These are phyloP conservation scores for Sonneratia alba DNA, from an alignment of 345 rosid genomes.

Conservation along the genomic window DNA sequence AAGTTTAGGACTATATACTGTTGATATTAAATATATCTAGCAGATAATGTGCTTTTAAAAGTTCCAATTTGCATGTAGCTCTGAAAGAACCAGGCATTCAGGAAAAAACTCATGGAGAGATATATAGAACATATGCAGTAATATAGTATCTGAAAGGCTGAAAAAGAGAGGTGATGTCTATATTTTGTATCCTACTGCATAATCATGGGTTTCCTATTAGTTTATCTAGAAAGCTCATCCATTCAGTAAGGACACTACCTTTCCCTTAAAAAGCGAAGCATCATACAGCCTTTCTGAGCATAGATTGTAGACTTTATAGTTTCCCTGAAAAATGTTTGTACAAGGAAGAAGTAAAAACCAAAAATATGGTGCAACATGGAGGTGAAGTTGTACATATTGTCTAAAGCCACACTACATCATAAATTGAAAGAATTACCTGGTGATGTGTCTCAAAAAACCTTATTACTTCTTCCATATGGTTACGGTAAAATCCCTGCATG, in stretches of 20 bases:
- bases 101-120: neutral
- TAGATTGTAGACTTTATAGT: conserved; percentile 89
- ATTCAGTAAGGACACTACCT: conserved; percentile 33
- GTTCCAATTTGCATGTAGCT: neutral
- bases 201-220: neutral
- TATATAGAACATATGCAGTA: neutral
- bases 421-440: conserved; percentile 39
- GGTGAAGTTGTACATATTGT: neutral
- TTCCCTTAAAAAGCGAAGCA: conserved; percentile 77
- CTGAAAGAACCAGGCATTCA: neutral
- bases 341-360: neutral
- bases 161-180: neutral
- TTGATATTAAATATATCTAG: neutral
- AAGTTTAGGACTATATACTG: neutral
- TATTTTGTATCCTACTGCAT: neutral
- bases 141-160: neutral
- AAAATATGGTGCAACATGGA: no score
- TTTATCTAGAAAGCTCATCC: neutral
- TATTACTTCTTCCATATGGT: conserved; percentile 96
- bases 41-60: neutral
- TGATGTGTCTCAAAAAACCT: conserved; percentile 83
- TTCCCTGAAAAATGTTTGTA: conserved; percentile 39
- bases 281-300: conserved; percentile 92
- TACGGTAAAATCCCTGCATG: conserved; percentile 76
- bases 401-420: neutral